phyloP scores from a whole-genome alignment of 2,329 filamentous ascomycete genomes.

The Trichoderma polysporum region DNA sequence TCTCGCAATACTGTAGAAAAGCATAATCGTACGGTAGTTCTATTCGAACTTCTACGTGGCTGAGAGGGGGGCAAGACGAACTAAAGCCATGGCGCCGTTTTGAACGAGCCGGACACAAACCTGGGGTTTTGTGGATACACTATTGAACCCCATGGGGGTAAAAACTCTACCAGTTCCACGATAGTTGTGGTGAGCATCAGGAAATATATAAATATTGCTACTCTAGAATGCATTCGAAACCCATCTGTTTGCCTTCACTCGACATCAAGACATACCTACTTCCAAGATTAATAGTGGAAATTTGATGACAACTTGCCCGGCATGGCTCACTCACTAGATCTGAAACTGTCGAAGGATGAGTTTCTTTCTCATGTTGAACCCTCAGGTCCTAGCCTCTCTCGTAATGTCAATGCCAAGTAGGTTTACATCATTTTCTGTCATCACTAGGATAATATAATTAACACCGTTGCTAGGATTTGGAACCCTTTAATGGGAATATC shows the following conservation, averaged over 20 bases:
- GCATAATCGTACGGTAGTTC: neutral
- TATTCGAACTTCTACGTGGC: constrained; percentile 10
- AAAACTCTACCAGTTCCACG: neutral
- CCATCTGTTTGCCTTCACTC: neutral
- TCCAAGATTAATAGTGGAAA: neutral
- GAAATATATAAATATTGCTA: neutral
- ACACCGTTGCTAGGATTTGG: constrained; percentile 25
- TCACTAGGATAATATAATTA: neutral
- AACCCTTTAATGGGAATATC: constrained; percentile 31
- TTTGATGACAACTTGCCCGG: too few species aligned
- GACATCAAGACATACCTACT: neutral
- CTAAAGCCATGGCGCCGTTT: neutral
- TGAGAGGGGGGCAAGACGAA: neutral
- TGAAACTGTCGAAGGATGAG: constrained; percentile 26
- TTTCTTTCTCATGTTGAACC: constrained; percentile 26
- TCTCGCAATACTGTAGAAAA: neutral
- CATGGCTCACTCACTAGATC: constrained; percentile 13
- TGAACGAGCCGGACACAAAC: constrained; percentile 5
- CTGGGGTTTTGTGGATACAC: constrained; percentile 2
- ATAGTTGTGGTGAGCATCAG: neutral
- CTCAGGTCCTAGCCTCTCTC: constrained; percentile 26
- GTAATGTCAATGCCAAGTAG: constrained; percentile 36
- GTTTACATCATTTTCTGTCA: neutral
- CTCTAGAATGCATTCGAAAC: neutral
- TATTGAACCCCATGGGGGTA: constrained; percentile 11